Base-by-base conservation (phyloP, 495 filamentous ascomycete species). In the Parathielavia hyrcaniae region DNA sequence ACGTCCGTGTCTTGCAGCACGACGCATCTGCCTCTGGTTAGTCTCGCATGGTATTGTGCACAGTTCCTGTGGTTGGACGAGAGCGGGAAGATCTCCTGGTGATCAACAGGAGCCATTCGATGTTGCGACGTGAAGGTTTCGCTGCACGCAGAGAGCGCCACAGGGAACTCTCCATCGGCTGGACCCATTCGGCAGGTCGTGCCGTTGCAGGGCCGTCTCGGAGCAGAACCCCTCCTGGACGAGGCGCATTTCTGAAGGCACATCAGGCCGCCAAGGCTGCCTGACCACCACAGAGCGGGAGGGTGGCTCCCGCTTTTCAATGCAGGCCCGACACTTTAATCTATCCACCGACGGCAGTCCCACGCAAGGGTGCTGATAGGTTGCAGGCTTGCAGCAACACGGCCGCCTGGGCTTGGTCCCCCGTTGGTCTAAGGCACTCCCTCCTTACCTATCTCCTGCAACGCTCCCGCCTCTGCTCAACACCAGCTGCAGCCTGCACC, bases 281-380 rank as follows among this genome's bases (percentile, higher is more conserved):
- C 55, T 49, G 26, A 19, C 61, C 65, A 62, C 48, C 59, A 57
- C 58, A 66, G 61, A 66, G 59, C 67, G 61, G 65, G 65, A 68
- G 65, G 67, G 63, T 61, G 65, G 65, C 53, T 67, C 66, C 68
- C 68, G 66, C 68, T 41, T 50, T 50, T 67, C 58, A 60, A 69
- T 65, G 67, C 61, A 65, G 38, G 55, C 53, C 58, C 59, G 38
- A 55, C 57, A 60, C 30, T 56, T 30, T 61, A 57, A 59, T 61
- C 45, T 60, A 59, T 44, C 32, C 49, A 17, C 52, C 41, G 19
- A 17, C 22, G 45, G 36, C 44, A 34, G 14, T 19, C 22, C 16
- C 47, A 39, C 35, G 46, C 57, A 41, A 45, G 53, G 53, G 58
- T 57, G 35, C 41, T 64, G 58, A 53, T 63, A 57, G 56, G 56